Evolutionary conservation across 2,329 filamentous ascomycete genomes (phyloP), one percentile per base, ranked within the genome.

Genomic region (Ophiostoma ulmi): DNA sequence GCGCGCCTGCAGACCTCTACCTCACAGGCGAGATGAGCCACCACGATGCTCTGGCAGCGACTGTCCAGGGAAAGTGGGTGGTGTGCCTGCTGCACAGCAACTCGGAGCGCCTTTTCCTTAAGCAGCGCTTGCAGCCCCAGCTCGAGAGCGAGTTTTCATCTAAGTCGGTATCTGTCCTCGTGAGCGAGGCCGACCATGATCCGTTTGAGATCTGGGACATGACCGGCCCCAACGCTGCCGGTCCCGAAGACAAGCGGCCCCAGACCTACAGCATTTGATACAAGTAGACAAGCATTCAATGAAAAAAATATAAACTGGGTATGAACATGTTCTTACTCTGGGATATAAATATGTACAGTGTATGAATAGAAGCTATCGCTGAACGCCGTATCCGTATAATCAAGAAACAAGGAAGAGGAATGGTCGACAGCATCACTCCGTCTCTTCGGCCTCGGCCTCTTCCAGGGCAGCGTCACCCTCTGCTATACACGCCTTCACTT

Each of bases 11-110:
- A 0, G 36, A 70, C 36, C 79, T 98, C 55, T 80, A 96, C 4
- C 91, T 99, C 75, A 98, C 93, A 0, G 95, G 95, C 1, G 95
- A 99, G 81, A 87, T 98, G 83, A 91, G 88, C 76, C 95, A 99
- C 78, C 95, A 99, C 78, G 93, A 95, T 74, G 93, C 94, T 3
- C 85, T 99, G 71, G 88, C 91, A 55, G 92, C 93, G 1, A 92
- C 91, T 38, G 94, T 97, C 82, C 87, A 89, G 72, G 94, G 94
- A 1, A 90, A 90, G 73, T 90, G 88, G 70, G 91, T 98, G 0
- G 87, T 98, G 69, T 91, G 90, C 58, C 85, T 97, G 67, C 97
- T 97, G 76, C 95, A 99, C 79, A 94, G 91, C 75, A 98, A 98
- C 79, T 95, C 92, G 0, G 95, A 99, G 82, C 84, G 95, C 48